Evolutionary conservation across 1,139 yeast genomes (phyloP).

Genomic region (Sugiyamaella paludigena): DNA sequence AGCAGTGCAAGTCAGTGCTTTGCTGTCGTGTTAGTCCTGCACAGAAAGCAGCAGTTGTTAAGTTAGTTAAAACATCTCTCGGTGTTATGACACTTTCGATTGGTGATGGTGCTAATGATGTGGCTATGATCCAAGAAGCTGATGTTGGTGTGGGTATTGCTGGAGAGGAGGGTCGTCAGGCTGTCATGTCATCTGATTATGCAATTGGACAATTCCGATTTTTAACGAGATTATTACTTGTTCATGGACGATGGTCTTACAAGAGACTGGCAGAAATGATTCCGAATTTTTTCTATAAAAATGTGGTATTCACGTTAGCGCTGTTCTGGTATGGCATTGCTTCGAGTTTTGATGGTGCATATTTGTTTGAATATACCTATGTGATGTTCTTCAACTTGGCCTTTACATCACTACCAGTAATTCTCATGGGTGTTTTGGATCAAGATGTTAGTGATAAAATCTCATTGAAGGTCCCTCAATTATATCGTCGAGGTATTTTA

Average conservation of each 20-base stretch:
- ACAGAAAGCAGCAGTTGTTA: constrained; percentile 95
- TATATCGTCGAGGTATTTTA: constrained; percentile 80
- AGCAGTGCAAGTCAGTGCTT: constrained; percentile 87
- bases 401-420: constrained; percentile 90
- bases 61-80: constrained; percentile 74
- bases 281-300: constrained; percentile 89
- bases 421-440: constrained; percentile 84
- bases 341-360: constrained; percentile 85
- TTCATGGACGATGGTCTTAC: constrained; percentile 97
- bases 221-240: constrained; percentile 70
- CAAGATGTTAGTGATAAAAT: constrained; percentile 87
- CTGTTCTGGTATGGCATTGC: constrained; percentile 91
- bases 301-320: constrained; percentile 82
- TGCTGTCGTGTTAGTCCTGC: constrained; percentile 98
- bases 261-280: constrained; percentile 90
- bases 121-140: constrained; percentile 98
- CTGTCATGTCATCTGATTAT: constrained; percentile 96
- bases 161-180: constrained; percentile 98
- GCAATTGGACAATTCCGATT: constrained; percentile 94
- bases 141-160: constrained; percentile 98
- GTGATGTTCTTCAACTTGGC: constrained; percentile 92
- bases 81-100: constrained; percentile 89
- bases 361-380: constrained; percentile 87
- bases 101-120: constrained; percentile 98
- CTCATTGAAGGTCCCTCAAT: constrained; percentile 83